Evolutionary conservation across 371 early-diverging fungal genomes (phyloP), one percentile per base, ranked within the genome.

Genomic region (Sporodiniella umbellata): DNA sequence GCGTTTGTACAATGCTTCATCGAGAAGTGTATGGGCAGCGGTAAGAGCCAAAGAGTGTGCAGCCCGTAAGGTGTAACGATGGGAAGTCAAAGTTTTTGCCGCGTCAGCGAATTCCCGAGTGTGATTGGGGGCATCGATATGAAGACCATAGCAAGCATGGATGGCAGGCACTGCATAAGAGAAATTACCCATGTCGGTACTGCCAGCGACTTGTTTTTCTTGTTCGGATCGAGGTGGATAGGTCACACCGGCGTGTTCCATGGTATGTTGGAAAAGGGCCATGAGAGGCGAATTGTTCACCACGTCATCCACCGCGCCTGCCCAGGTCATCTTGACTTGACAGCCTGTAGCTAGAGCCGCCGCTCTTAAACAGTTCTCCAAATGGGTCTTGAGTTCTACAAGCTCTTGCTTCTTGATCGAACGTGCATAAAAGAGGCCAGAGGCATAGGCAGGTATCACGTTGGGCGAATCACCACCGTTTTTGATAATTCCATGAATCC

Each of bases 111-210:
- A 90, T 42, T 75, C 80, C 19, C 56, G 42, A 10, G 46, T 53
- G 21, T 53, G 53, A 19, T 53, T 53, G 33, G 35, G 4, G 12
- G 46, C 45, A 17, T 1, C 15, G 25, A 46, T 35, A 25, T 38
- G 38, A 24, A 59, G 39, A 19, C 42, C 39, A 49, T 64, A 69
- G 30, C 21, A 17, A 15, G 56, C 35, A 8, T 53, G 47, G 12
- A 48, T 42, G 18, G 44, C 42, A 19, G 40, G 57, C n/a, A 74
- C 33, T 3, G 58, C 68, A 17, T 70, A 53, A 11, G 68, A 69
- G 14, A 80, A 57, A 44, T 88, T 87, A 25, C 89, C 91, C 77
- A 87, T 83, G 50, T 91, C 91, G 2, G 85, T 86, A 6, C 75
- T 73, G 5, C 79, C 87, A 28, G 50, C 46, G 1, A 64, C 63